Base-by-base conservation (phyloP, 495 filamentous ascomycete genomes). In the Clohesyomyces aquaticus region DNA sequence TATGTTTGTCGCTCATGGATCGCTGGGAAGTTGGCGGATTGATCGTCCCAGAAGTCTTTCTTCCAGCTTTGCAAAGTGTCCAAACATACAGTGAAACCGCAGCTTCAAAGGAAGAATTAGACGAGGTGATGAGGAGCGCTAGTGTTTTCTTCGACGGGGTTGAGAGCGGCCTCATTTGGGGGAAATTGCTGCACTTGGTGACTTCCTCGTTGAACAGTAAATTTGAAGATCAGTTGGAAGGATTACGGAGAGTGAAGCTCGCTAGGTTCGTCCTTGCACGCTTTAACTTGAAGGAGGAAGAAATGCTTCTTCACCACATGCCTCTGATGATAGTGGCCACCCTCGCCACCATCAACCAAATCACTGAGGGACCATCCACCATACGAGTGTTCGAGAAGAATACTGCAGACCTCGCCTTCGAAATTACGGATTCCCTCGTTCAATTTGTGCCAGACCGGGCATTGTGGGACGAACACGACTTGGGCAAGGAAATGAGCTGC, bases 111-210 rank as follows among this genome's bases (percentile, higher is more conserved):
- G 76, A 83, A 12, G 82, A 91, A 32, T 91, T 92, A 63, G 78
- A 82, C n/a, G 94, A 99, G 74, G 91, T 97, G 0, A 80, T 96
- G 38, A 83, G 89, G 55, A 98, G 94, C 68, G 95, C 93, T 8
- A 96, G 87, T 68, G 87, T 91, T 41, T 98, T 99, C 75, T 98
- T 99, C 66, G 93, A 99, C 74, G 93, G 91, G 4, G 91, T 99
- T 28, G 95, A 99, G 75, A 92, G 92, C 65, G 86, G 88, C 3
- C 79, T 97, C 42, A 96, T 99, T 22, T 99, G 96, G 81, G 86
- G 87, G 23, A 88, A 96, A 71, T 82, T 96, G 49, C 74, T 85
- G 38, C 75, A 82, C 21, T 78, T 87, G 49, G 74, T 88, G 59
- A 74, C 79, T 2, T 77, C 81, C 48, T 85, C 85, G 21, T 76